Conservation (phyloP, 306 rosid species). For the Rosa persica region DNA sequence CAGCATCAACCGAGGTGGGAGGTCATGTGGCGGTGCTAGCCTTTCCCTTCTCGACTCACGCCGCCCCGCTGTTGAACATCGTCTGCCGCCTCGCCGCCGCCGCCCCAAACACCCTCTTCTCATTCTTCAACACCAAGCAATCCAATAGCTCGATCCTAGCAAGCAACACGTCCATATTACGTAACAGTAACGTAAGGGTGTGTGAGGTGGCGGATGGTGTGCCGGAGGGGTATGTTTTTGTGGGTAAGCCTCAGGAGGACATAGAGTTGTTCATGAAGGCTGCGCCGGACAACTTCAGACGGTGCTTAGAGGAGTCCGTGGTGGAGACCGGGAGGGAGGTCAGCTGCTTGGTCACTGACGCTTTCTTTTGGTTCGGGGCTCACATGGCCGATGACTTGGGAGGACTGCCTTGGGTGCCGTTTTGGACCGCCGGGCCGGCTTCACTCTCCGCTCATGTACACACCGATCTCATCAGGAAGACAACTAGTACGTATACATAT, state of each 20-base stretch:
- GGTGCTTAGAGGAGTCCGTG: slow-evolving; percentile 9
- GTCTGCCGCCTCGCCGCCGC: slow-evolving; percentile 20
- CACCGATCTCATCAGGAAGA: slow-evolving; percentile 24
- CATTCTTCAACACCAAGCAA: slow-evolving; percentile 27
- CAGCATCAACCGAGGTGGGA: neutral
- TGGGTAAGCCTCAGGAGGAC: slow-evolving; percentile 19
- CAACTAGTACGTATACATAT: neutral
- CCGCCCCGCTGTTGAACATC: slow-evolving; percentile 16
- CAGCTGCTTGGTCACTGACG: slow-evolving; percentile 29
- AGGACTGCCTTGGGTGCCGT: slow-evolving; percentile 23
- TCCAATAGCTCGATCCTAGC: slow-evolving; percentile 19
- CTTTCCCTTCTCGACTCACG: slow-evolving; percentile 27
- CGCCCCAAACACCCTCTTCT: slow-evolving; percentile 18
- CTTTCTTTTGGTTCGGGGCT: slow-evolving; percentile 31
- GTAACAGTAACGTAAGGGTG: neutral
- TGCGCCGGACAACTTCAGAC: slow-evolving; percentile 16
- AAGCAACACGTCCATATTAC: neutral
- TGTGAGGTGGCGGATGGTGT: slow-evolving; percentile 23
- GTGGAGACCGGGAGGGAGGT: slow-evolving; percentile 18
- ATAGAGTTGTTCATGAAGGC: slow-evolving; percentile 29
- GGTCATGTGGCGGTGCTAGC: slow-evolving; percentile 27
- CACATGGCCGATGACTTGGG: slow-evolving; percentile 22
- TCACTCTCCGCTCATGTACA: slow-evolving; percentile 25
- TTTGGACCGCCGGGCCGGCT: slow-evolving; percentile 29
- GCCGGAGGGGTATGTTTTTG: slow-evolving; percentile 23